These are phyloP conservation scores for Ilyonectria mors-panacis DNA, from an alignment of 2,329 filamentous ascomycete genomes.

Conservation along the genomic window DNA sequence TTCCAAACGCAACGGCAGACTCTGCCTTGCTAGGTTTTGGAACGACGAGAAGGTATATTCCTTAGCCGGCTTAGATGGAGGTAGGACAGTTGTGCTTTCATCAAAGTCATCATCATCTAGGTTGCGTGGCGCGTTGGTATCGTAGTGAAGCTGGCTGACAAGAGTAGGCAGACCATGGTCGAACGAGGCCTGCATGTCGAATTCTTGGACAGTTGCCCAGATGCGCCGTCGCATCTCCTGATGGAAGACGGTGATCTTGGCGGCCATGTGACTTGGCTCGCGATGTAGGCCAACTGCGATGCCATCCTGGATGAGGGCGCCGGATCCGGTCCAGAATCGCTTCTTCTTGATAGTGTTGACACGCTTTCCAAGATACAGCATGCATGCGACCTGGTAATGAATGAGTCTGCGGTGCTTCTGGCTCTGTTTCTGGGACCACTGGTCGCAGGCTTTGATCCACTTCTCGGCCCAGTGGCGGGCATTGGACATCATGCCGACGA, in stretches of 20 bases:
- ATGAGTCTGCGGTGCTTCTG: slow-evolving; percentile 73
- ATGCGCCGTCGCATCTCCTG: slow-evolving; percentile 74
- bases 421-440: slow-evolving; percentile 69
- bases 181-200: slow-evolving; percentile 74
- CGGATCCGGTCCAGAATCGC: slow-evolving; percentile 72
- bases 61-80: slow-evolving; percentile 64
- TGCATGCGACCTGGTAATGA: slow-evolving; percentile 72
- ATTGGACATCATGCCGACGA: slow-evolving; percentile 71
- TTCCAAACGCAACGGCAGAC: slow-evolving; percentile 69
- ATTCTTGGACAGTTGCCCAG: slow-evolving; percentile 74
- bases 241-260: slow-evolving; percentile 71
- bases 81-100: slow-evolving; percentile 66
- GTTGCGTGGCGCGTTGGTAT: slow-evolving; percentile 69
- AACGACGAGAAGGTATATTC: slow-evolving; percentile 74
- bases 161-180: slow-evolving; percentile 73
- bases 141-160: slow-evolving; percentile 69
- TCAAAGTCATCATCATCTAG: slow-evolving; percentile 72
- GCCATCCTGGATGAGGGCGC: slow-evolving; percentile 70
- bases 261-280: slow-evolving; percentile 69
- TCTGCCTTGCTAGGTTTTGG: slow-evolving; percentile 70
- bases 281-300: slow-evolving; percentile 72
- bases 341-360: slow-evolving; percentile 77
- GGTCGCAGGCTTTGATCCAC: slow-evolving; percentile 70
- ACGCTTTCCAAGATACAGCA: slow-evolving; percentile 73
- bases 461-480: slow-evolving; percentile 68